Conservation (phyloP, 768 basidiomycete genomes). For the Amanita subjunquillea region DNA sequence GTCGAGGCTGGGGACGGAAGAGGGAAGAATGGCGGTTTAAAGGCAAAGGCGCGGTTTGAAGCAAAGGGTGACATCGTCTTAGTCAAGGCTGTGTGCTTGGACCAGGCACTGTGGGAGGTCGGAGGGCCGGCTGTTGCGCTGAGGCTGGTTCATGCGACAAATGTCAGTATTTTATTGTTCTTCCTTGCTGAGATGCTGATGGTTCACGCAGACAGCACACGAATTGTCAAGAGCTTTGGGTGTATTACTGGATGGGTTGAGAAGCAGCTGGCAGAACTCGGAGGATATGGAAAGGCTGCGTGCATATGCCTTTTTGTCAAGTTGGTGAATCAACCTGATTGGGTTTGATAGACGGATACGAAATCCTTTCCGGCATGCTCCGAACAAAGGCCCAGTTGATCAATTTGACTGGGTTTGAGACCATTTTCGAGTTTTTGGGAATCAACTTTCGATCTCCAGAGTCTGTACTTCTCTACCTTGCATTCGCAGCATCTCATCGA, state of each 20-base stretch:
- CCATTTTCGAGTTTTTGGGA: slow-evolving; percentile 78
- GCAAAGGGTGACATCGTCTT: slow-evolving; percentile 46
- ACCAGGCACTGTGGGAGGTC: slow-evolving; percentile 70
- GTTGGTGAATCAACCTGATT: not conserved
- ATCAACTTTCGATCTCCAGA: slow-evolving; percentile 75
- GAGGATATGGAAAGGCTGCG: slow-evolving; percentile 90
- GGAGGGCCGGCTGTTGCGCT: slow-evolving; percentile 74
- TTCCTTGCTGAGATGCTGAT: not conserved
- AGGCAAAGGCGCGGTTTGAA: slow-evolving; percentile 10
- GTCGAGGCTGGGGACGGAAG: not conserved
- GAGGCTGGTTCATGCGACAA: slow-evolving; percentile 66
- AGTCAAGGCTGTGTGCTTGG: slow-evolving; percentile 54
- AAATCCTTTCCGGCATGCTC: slow-evolving; percentile 69
- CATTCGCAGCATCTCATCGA: not conserved
- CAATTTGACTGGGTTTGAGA: slow-evolving; percentile 74
- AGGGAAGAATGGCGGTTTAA: slow-evolving; percentile 3
- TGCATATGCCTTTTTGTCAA: slow-evolving; percentile 17
- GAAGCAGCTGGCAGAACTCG: slow-evolving; percentile 85
- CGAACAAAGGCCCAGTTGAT: slow-evolving; percentile 63
- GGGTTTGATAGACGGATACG: slow-evolving; percentile 65
- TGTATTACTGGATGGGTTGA: slow-evolving; percentile 67
- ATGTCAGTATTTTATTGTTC: slow-evolving; percentile 27
- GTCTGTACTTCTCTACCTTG: slow-evolving; percentile 30
- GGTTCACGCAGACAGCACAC: slow-evolving; percentile 45
- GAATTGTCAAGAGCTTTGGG: slow-evolving; percentile 67